Conservation (phyloP, 257 asterid species). For the Solanum lignicaule region DNA sequence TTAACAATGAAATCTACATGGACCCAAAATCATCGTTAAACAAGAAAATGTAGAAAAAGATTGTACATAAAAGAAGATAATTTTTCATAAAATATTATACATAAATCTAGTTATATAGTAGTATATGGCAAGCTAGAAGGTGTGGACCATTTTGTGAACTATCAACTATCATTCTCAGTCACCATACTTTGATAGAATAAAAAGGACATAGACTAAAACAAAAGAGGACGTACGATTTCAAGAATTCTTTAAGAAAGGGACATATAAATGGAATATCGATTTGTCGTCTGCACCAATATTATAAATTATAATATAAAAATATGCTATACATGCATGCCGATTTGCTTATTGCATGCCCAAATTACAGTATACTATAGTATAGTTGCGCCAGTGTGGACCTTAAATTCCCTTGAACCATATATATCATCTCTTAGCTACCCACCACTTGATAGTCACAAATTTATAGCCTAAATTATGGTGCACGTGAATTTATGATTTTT, state of each 20-base stretch:
- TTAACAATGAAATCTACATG: background rate
- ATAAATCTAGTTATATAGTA: background rate
- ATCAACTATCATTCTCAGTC: background rate
- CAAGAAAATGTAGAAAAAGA: background rate
- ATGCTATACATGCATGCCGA: background rate
- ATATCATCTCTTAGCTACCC: background rate
- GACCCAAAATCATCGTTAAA: background rate
- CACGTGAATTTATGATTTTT: background rate
- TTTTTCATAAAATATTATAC: background rate
- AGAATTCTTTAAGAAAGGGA: background rate
- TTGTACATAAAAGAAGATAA: background rate
- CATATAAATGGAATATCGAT: slow-evolving; percentile 19
- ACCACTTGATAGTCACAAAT: background rate
- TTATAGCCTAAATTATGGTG: background rate
- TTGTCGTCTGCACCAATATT: slow-evolving; percentile 21
- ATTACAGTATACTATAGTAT: background rate
- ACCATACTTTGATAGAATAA: background rate
- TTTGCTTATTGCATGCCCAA: background rate
- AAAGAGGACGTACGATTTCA: background rate
- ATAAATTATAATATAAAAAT: background rate
- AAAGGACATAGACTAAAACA: background rate
- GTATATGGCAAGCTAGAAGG: background rate
- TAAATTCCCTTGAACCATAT: slow-evolving; percentile 38
- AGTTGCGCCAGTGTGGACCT: background rate
- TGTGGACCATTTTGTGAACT: background rate